These are phyloP conservation scores for Hypericum androsaemum DNA, from an alignment of 345 rosid species.

Conservation along the genomic window DNA sequence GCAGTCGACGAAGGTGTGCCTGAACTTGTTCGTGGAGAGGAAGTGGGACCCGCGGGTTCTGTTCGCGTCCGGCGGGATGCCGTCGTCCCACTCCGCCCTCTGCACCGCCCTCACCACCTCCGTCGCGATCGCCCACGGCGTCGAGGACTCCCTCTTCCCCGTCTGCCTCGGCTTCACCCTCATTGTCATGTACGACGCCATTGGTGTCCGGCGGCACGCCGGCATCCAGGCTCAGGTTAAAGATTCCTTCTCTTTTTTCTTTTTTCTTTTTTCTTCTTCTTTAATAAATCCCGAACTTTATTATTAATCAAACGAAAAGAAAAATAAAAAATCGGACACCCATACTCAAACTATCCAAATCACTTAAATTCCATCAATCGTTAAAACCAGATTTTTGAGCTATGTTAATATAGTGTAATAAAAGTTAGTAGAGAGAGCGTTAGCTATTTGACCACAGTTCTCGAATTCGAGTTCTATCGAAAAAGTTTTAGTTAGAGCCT, in stretches of 20 bases:
- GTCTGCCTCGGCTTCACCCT: conserved; percentile 89
- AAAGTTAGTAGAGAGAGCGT: too few species aligned
- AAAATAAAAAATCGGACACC: too few species aligned
- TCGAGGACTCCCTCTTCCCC: conserved; percentile 79
- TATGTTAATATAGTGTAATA: too few species aligned
- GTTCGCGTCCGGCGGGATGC: conserved; percentile 87
- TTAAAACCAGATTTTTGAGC: too few species aligned
- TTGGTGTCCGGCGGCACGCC: conserved; percentile 91
- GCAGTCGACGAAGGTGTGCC: conserved; percentile 57
- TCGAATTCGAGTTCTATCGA: too few species aligned
- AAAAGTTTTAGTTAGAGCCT: too few species aligned
- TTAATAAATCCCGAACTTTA: neutral
- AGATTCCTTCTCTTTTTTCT: neutral
- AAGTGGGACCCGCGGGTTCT: conserved; percentile 78
- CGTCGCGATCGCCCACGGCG: conserved; percentile 86
- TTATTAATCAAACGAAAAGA: too few species aligned
- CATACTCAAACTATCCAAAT: too few species aligned
- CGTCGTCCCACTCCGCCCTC: conserved; percentile 85
- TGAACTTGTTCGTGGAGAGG: conserved; percentile 78
- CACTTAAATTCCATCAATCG: too few species aligned
- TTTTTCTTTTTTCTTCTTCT: conserved; percentile 1
- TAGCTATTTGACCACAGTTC: too few species aligned
- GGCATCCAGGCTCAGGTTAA: conserved; percentile 96
- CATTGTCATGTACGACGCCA: conserved; percentile 95
- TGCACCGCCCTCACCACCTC: conserved; percentile 91